These are phyloP conservation scores for Pisolithus albus DNA, from an alignment of 768 basidiomycete genomes.

Conservation along the genomic window DNA sequence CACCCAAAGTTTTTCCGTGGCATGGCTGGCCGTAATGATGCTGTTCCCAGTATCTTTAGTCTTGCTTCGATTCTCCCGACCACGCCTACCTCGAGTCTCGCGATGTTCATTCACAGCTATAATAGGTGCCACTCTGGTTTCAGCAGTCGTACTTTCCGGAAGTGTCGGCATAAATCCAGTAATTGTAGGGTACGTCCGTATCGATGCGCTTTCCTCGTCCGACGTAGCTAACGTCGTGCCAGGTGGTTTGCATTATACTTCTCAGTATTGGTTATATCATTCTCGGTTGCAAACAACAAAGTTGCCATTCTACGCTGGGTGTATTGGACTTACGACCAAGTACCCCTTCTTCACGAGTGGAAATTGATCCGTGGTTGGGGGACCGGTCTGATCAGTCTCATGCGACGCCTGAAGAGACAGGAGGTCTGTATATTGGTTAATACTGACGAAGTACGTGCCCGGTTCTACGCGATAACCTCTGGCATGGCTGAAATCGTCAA, in stretches of 20 bases:
- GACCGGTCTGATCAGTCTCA: slow-evolving; percentile 33
- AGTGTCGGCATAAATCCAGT: slow-evolving; percentile 53
- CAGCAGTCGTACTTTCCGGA: slow-evolving; percentile 43
- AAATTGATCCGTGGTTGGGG: slow-evolving; percentile 37
- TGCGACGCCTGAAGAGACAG: slow-evolving; percentile 43
- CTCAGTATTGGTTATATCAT: slow-evolving; percentile 39
- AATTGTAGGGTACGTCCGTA: slow-evolving; percentile 42
- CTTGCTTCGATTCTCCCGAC: slow-evolving; percentile 59
- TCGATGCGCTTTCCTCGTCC: neutral
- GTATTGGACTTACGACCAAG: slow-evolving; percentile 63
- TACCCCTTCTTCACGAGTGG: slow-evolving; percentile 39
- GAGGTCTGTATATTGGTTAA: slow-evolving; percentile 57
- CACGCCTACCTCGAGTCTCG: slow-evolving; percentile 42
- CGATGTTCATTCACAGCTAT: slow-evolving; percentile 37
- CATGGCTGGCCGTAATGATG: slow-evolving; percentile 59
- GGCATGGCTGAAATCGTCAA: neutral
- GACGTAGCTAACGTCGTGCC: neutral
- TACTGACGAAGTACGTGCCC: slow-evolving; percentile 51
- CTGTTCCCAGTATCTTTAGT: slow-evolving; percentile 57
- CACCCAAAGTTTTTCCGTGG: slow-evolving; percentile 50
- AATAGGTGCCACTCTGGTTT: slow-evolving; percentile 36
- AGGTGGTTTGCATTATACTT: slow-evolving; percentile 63
- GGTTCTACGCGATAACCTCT: neutral
- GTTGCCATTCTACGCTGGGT: slow-evolving; percentile 43
- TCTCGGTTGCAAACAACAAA: slow-evolving; percentile 49